Percentiles rank a stretch among this genome's conserved stretches.
phyloP scores from a whole-genome alignment of 495 filamentous ascomycete species.

The Tetracladium setigerum region DNA sequence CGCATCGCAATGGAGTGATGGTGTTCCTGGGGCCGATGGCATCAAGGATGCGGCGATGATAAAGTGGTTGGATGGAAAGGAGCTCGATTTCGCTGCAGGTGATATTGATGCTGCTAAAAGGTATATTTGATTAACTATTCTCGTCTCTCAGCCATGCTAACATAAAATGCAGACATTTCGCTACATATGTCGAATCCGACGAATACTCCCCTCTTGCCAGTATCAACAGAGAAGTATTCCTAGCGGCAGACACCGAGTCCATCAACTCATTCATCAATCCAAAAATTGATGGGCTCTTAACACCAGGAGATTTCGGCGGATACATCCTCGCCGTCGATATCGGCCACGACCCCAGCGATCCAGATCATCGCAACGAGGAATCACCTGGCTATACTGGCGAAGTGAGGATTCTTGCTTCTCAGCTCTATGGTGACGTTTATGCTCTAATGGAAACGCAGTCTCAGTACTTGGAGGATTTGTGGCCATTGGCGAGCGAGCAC shows the following conservation, averaged over 20 bases:
- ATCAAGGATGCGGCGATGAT: constrained; percentile 24
- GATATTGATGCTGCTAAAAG: constrained; percentile 26
- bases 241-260: constrained; percentile 22
- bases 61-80: constrained; percentile 29
- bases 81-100: constrained; percentile 20
- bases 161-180: constrained; percentile 17
- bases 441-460: constrained; percentile 13
- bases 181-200: neutral
- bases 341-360: constrained; percentile 12
- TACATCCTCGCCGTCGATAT: constrained; percentile 25
- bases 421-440: constrained; percentile 30
- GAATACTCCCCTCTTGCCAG: constrained; percentile 2
- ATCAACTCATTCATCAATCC: constrained; percentile 12
- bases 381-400: constrained; percentile 23
- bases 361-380: constrained; percentile 8
- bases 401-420: constrained; percentile 27
- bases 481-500: constrained; percentile 26
- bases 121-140: constrained; percentile 18
- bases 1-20: constrained; percentile 24
- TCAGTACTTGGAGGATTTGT: constrained; percentile 19
- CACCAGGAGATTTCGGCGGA: constrained; percentile 1
- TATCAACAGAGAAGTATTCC: constrained; percentile 19
- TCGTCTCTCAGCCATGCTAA: neutral
- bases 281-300: neutral
- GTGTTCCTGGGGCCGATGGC: constrained; percentile 17